Evolutionary conservation across 768 basidiomycete genomes (phyloP).

Genomic region (Solioccasus polychromus): DNA sequence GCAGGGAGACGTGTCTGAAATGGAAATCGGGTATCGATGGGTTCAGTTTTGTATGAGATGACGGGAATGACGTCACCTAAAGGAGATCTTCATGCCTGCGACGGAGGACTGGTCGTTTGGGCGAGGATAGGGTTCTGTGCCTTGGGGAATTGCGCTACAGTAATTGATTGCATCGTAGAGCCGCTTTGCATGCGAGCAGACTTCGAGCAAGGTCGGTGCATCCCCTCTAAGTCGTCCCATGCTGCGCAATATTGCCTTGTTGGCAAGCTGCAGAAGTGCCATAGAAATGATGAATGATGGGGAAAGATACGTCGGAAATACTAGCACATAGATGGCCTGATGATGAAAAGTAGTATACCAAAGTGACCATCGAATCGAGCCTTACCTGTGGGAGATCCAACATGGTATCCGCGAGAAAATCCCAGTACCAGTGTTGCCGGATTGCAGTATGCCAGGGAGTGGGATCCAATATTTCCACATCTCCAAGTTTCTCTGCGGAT

Average conservation of each 20-base stretch:
- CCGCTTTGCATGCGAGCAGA: conserved; percentile 16
- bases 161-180: conserved; percentile 23
- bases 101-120: not conserved
- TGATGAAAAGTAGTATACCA: not conserved
- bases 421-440: conserved; percentile 37
- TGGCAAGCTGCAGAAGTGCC: conserved; percentile 34
- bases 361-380: not conserved
- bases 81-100: conserved; percentile 27
- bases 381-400: conserved; percentile 36
- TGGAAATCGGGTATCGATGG: too few species aligned
- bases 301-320: conserved; percentile 23
- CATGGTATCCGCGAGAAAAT: conserved; percentile 26
- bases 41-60: too few species aligned
- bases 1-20: conserved; percentile 19
- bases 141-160: conserved; percentile 15
- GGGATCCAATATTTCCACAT: conserved; percentile 29
- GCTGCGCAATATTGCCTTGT: conserved; percentile 16
- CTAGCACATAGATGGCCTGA: conserved; percentile 26
- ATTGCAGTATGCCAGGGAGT: conserved; percentile 15
- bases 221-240: conserved; percentile 8
- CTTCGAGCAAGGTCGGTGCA: conserved; percentile 6
- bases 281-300: conserved; percentile 32
- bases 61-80: conserved; percentile 16
- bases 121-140: conserved; percentile 21
- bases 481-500: conserved; percentile 30